Conservation (phyloP, 2,329 filamentous ascomycete genomes). For the Fusarium sp. region DNA sequence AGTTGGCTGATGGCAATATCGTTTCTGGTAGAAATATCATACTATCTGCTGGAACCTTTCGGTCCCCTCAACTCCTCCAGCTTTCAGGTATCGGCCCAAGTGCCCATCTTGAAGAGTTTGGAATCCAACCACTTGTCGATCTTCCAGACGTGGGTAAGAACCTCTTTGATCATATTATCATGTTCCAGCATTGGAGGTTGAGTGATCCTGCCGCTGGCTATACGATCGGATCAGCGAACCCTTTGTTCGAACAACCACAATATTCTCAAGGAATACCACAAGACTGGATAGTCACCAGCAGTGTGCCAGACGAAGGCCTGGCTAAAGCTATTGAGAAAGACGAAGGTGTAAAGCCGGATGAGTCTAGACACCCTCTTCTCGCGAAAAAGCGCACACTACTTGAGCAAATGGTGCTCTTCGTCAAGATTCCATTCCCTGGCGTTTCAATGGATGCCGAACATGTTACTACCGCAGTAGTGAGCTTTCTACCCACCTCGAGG, state of each 20-base stretch:
- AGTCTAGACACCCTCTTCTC: constrained; percentile 54
- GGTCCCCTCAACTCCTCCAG: constrained; percentile 64
- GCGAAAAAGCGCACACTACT: constrained; percentile 41
- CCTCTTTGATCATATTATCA: constrained; percentile 48
- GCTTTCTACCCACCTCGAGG: constrained; percentile 46
- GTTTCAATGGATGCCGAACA: constrained; percentile 42
- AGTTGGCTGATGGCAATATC: constrained; percentile 49
- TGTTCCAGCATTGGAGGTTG: constrained; percentile 52
- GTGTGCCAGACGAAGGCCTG: constrained; percentile 50
- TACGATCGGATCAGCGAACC: constrained; percentile 54
- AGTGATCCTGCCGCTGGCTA: constrained; percentile 53
- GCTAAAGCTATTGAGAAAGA: constrained; percentile 53
- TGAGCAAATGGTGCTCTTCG: constrained; percentile 45
- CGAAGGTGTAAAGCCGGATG: constrained; percentile 51
- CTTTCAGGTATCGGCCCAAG: constrained; percentile 63
- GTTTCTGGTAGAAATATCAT: constrained; percentile 57
- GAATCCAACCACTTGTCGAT: constrained; percentile 57
- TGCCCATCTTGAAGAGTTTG: constrained; percentile 56
- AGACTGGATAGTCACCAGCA: constrained; percentile 56
- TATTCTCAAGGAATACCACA: constrained; percentile 55
- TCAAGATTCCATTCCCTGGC: constrained; percentile 45
- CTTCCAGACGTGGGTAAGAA: constrained; percentile 67
- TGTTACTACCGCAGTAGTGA: constrained; percentile 43
- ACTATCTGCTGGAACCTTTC: constrained; percentile 63
- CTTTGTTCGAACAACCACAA: constrained; percentile 54